phyloP scores from a whole-genome alignment of 2,329 filamentous ascomycete species.

The Exophiala sideris region DNA sequence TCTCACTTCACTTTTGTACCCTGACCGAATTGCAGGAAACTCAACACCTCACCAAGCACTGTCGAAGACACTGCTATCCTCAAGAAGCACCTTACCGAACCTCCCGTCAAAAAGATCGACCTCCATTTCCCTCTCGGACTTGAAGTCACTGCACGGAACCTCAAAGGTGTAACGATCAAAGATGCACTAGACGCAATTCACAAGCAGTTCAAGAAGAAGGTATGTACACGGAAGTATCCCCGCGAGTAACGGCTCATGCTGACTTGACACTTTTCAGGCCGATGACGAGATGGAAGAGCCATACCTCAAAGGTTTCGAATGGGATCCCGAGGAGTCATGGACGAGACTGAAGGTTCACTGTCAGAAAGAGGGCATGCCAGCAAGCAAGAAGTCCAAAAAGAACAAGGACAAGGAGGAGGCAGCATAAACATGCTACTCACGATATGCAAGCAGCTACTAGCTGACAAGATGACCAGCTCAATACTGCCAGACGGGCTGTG shows the following conservation, averaged over 20 bases:
- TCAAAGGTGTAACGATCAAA: constrained; percentile 95
- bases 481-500: constrained; percentile 11
- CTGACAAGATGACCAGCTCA: constrained; percentile 18
- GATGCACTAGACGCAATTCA: constrained; percentile 92
- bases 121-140: constrained; percentile 85
- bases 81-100: constrained; percentile 74
- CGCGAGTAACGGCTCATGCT: constrained; percentile 7
- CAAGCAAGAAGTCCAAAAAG: constrained; percentile 64
- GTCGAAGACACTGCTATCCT: constrained; percentile 82
- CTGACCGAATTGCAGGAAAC: constrained; percentile 63
- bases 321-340: constrained; percentile 91
- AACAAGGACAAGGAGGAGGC: constrained; percentile 39
- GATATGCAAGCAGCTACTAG: constrained; percentile 7
- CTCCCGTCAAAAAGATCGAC: constrained; percentile 90
- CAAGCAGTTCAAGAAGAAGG: constrained; percentile 96
- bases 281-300: constrained; percentile 88
- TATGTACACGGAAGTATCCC: constrained; percentile 42
- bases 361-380: constrained; percentile 62
- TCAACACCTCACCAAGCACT: constrained; percentile 76
- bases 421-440: neutral
- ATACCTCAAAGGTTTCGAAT: constrained; percentile 91
- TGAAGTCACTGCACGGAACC: constrained; percentile 82
- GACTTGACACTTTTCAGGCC: constrained; percentile 51
- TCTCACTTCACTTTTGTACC: neutral
- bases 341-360: constrained; percentile 83